Evolutionary conservation across 306 rosid genomes (phyloP).

Genomic region (Acacia crassicarpa): DNA sequence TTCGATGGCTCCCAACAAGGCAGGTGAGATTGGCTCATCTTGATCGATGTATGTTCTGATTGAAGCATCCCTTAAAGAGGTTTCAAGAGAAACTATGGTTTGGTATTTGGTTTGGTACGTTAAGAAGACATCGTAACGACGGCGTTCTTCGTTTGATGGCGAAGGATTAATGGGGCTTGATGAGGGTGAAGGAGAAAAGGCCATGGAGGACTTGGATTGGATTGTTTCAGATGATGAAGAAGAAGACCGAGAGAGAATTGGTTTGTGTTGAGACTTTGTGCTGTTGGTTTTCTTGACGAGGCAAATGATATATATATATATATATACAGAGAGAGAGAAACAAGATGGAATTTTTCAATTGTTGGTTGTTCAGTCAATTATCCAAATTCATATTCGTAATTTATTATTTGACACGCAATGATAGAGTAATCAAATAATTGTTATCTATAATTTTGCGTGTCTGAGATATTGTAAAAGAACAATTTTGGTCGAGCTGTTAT

Average conservation of each 20-base stretch:
- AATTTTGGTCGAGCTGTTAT: neutral
- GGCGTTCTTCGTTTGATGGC: neutral
- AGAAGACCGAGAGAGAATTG: neutral
- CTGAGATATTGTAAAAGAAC: too few relatives aligned
- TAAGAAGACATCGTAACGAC: neutral
- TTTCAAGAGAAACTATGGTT: neutral
- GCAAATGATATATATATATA: too few relatives aligned
- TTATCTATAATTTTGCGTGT: neutral
- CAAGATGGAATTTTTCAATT: too few relatives aligned
- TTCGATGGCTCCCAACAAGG: neutral
- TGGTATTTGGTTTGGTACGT: neutral
- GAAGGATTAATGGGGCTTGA: neutral
- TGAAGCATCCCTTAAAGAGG: neutral
- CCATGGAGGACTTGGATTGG: neutral
- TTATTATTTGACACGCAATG: neutral
- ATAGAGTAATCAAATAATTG: neutral
- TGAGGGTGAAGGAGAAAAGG: neutral
- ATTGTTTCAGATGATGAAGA: neutral
- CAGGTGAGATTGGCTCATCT: neutral
- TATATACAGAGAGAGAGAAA: neutral
- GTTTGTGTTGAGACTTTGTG: neutral
- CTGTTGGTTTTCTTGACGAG: neutral
- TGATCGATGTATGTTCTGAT: neutral
- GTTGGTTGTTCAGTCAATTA: neutral
- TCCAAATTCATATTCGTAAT: too few relatives aligned